These are phyloP conservation scores for Plasmodium yoelii DNA, from an alignment of 169 alveolate genomes.

Conservation along the genomic window DNA sequence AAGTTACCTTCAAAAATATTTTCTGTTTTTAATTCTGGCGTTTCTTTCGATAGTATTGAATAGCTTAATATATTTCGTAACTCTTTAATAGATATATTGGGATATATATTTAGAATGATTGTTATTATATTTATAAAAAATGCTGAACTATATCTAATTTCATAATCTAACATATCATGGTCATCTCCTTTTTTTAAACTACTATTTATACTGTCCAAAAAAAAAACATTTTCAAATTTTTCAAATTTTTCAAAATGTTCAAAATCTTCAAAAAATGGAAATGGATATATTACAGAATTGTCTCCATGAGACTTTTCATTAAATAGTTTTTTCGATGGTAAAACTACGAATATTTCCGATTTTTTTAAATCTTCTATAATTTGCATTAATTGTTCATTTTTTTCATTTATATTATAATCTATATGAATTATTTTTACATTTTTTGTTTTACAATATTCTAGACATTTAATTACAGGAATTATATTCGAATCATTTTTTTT, in stretches of 20 bases:
- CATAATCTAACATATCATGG: not conserved
- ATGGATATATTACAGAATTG: slow-evolving; percentile 1
- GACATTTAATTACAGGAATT: slow-evolving; percentile 29
- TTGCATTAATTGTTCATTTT: slow-evolving; percentile 24
- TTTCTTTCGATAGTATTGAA: not conserved
- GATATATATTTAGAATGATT: slow-evolving; percentile 10
- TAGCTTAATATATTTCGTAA: slow-evolving; percentile 17
- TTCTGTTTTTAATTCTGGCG: not conserved
- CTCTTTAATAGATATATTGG: slow-evolving; percentile 5
- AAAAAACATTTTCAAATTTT: too few relatives aligned
- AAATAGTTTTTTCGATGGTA: slow-evolving; percentile 7
- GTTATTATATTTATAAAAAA: slow-evolving; percentile 23
- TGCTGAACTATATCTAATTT: slow-evolving; percentile 9
- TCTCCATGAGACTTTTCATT: not conserved
- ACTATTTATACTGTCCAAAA: too few relatives aligned
- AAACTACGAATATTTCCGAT: slow-evolving; percentile 3
- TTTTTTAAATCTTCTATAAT: slow-evolving; percentile 18
- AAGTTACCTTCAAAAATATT: slow-evolving; percentile 2
- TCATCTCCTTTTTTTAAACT: not conserved
- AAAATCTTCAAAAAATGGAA: slow-evolving; percentile 5
- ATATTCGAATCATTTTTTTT: not conserved
- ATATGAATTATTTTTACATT: slow-evolving; percentile 26
- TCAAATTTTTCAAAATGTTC: too few relatives aligned
- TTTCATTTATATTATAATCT: slow-evolving; percentile 24
- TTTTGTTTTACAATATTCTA: slow-evolving; percentile 38